Evolutionary conservation across 129 eudicot genomes (phyloP).

Genomic region (Flaveria ramosissima): DNA sequence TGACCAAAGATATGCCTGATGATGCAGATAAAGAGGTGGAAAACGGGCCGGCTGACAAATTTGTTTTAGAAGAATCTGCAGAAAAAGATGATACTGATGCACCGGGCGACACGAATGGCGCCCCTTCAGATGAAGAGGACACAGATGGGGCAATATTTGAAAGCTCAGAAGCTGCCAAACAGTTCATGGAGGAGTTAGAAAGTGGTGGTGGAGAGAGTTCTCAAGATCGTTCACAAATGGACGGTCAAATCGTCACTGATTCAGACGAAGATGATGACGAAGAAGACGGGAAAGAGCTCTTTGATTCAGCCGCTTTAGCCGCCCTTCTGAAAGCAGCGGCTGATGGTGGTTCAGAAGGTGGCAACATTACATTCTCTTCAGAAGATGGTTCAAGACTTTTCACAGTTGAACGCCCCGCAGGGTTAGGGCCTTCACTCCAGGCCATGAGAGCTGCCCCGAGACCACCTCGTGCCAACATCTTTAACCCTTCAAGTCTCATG

Average conservation of each 20-base stretch:
- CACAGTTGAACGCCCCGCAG: constrained; percentile 92
- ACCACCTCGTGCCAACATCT: constrained; percentile 51
- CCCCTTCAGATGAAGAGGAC: constrained; percentile 60
- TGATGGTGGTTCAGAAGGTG: constrained; percentile 69
- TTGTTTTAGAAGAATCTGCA: constrained; percentile 32
- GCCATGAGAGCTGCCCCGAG: constrained; percentile 65
- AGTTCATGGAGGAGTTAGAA: constrained; percentile 69
- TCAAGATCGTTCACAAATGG: constrained; percentile 52
- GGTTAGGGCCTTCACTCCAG: constrained; percentile 75
- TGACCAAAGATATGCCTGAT: constrained; percentile 15
- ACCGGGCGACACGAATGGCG: constrained; percentile 42
- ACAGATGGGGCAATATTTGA: constrained; percentile 61
- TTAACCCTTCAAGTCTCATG: constrained; percentile 40
- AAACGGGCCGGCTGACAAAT: constrained; percentile 38
- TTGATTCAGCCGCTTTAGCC: constrained; percentile 90
- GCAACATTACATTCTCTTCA: constrained; percentile 64
- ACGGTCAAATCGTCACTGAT: constrained; percentile 89
- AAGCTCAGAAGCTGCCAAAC: constrained; percentile 68
- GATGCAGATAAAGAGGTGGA: constrained; percentile 30
- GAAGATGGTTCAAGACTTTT: constrained; percentile 89
- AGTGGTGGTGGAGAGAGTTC: constrained; percentile 51
- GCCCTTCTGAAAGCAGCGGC: constrained; percentile 95
- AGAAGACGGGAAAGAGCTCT: constrained; percentile 74
- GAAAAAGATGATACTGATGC: constrained; percentile 42
- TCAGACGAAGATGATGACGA: constrained; percentile 90